Evolutionary conservation across 345 rosid species (phyloP), one percentile per base, ranked within the genome.

Genomic region (Pistacia atlantica): DNA sequence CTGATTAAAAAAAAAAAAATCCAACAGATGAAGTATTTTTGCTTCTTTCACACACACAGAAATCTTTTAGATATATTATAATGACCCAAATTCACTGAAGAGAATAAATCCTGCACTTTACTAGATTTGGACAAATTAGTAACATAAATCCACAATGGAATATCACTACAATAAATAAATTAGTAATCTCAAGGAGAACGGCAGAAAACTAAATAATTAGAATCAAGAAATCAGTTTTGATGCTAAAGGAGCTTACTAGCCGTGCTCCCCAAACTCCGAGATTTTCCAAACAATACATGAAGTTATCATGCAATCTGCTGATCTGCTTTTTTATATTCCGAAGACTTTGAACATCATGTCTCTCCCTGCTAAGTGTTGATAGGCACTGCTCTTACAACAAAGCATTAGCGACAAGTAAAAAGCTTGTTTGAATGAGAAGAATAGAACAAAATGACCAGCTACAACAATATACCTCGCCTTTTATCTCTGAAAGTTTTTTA

Each of bases 201-300:
- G 18, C 18, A 57, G 22, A 37, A 46, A 28, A 62, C 33, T 7
- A 74, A 70, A 59, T 22, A 55, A 60, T 14, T 37, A 67, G 56
- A 69, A 78, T 55, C 65, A 68, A 58, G 51, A 73, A 31, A 71
- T 52, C 76, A 20, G 45, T 55, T 51, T 78, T 63, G 71, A 71
- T 65, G 49, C 67, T 56, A 56, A 42, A 80, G 77, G 59, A 75
- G 70, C 86, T 79, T 80, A 95, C 98, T 80, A 87, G 92, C 69
- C 83, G 72, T 77, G 94, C 98, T 80, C 98, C 98, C 84, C 86
- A 90, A 61, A 95, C 78, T 80, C 97, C 98, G 77, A 95, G 93
- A 71, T 83, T 89, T 77, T 90, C 82, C 82, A 87, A 84, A 78
- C 89, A 88, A 79, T 82, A 84, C 52, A 83, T 68, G 69, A 95